Conservation (phyloP, 805 yeast genomes). For the Starmera pachycereana region DNA sequence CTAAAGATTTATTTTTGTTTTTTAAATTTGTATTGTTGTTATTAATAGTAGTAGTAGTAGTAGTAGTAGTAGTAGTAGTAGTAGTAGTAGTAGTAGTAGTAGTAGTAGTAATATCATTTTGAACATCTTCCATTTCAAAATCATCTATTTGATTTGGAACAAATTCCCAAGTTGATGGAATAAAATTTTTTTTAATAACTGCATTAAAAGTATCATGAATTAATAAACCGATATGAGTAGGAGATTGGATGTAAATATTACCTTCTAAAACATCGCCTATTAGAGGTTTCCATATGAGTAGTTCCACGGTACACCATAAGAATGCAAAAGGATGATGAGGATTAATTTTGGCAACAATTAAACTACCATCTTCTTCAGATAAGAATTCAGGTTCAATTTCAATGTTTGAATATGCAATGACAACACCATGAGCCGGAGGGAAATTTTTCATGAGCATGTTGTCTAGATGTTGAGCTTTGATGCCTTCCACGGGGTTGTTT, state of each 20-base stretch:
- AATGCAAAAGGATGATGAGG: slow-evolving; percentile 81
- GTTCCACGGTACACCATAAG: slow-evolving; percentile 75
- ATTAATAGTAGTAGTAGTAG: background rate
- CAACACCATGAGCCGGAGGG: slow-evolving; percentile 66
- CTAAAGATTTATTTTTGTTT: slow-evolving; percentile 41
- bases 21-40: slow-evolving; percentile 10
- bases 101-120: slow-evolving; percentile 3
- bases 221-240: slow-evolving; percentile 86
- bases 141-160: slow-evolving; percentile 71
- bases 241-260: slow-evolving; percentile 81
- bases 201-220: slow-evolving; percentile 94
- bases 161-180: slow-evolving; percentile 83
- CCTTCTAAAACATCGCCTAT: slow-evolving; percentile 87
- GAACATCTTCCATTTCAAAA: slow-evolving; percentile 15
- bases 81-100: too few relatives aligned
- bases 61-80: background rate
- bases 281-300: slow-evolving; percentile 84
- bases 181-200: slow-evolving; percentile 71
- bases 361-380: slow-evolving; percentile 26
- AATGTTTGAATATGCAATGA: slow-evolving; percentile 68
- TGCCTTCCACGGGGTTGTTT: slow-evolving; percentile 62
- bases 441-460: slow-evolving; percentile 80
- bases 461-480: slow-evolving; percentile 81
- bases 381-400: slow-evolving; percentile 33
- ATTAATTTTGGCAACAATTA: slow-evolving; percentile 48